Evolutionary conservation across 768 basidiomycete species (phyloP), one percentile per base, ranked within the genome.

Genomic region (Trametes maxima): DNA sequence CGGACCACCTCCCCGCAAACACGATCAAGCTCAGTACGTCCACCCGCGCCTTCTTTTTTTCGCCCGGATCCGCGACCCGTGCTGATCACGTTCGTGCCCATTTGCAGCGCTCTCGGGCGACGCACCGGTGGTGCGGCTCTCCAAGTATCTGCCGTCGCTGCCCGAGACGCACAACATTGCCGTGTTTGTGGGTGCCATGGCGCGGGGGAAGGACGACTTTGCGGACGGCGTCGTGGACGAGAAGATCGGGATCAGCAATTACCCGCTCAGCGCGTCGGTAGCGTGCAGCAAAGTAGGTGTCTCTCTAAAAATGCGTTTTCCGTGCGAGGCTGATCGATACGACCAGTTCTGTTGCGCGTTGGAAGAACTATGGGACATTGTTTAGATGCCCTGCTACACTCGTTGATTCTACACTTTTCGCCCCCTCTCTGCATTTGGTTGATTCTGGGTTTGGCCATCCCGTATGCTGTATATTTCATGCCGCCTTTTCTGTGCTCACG

Each of bases 151-250:
- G 46, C 88, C 88, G 0, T 92, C 88, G 0, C 76, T 98, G 6
- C 95, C 95, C 0, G 82, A 88, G 56, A 91, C 92, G 5, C 94
- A 98, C 69, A 89, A 89, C 39, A 78, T 99, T 55, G 95, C 94
- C 17, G 91, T 99, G 56, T 97, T 98, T 68, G 95, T 99, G 57
- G 96, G 96, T 50, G 97, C 96, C 21, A 99, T 99, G 96, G 96
- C 96, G 6, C 82, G 96, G 59, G 96, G 96, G 12, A 87, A 84
- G 52, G 97, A 99, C 67, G 93, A 96, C 77, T 99, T 99, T 78
- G 97, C 97, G 14, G 97, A 99, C 75, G 89, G 85, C 22, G 79
- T 91, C 66, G 91, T 98, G 0, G 97, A 99, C 71, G 88, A 96
- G 76, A 99, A 99, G 78, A 94, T 98, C 68, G 87, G 92, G 64